Evolutionary conservation across 2,329 filamentous ascomycete genomes (phyloP), one percentile per base, ranked within the genome.

Genomic region (Pezicula carpinea): DNA sequence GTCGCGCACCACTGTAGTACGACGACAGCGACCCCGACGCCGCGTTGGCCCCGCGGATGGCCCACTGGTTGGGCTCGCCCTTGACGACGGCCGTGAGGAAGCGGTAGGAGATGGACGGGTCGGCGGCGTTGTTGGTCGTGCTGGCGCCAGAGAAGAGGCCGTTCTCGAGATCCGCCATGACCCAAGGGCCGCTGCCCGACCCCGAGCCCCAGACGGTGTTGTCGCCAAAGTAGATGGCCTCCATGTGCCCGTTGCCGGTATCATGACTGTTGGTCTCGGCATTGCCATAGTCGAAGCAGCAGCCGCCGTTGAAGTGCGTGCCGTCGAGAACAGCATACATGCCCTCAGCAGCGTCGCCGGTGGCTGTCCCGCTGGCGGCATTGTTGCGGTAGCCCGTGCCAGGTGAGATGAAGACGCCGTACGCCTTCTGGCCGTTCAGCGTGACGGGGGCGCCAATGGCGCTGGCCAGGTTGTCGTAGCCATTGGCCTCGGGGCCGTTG

Each of bases 101-200:
- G 0, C 80, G 75, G 49, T 66, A 64, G 1, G 69, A 66, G 48
- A 83, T 67, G 0, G 75, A 71, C 6, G 77, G 77, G 53, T 82
- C 70, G 1, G 48, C 71, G 1, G 70, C 41, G 59, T 84, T 83
- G 44, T 73, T 62, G 1, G 57, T 60, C 2, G 69, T 21, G 48
- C 60, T 70, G 1, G 44, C 8, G 13, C 80, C 81, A 0, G 80
- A 81, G 66, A 84, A 85, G 2, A 86, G 65, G 3, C 79, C 78
- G 51, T 85, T 83, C 60, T 86, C 82, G 0, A 86, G 72, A 63
- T 86, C 82, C 0, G 80, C 82, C 80, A 85, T 84, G 54, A 85
- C 60, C 82, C 82, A 85, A 0, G 82, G 82, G 0, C 82, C 81
- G 36, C 55, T 71, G 38, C 80, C 81, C 4, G 75, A 47, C 7